Base-by-base conservation (phyloP, 768 basidiomycete species). In the Tulasnella sp. region DNA sequence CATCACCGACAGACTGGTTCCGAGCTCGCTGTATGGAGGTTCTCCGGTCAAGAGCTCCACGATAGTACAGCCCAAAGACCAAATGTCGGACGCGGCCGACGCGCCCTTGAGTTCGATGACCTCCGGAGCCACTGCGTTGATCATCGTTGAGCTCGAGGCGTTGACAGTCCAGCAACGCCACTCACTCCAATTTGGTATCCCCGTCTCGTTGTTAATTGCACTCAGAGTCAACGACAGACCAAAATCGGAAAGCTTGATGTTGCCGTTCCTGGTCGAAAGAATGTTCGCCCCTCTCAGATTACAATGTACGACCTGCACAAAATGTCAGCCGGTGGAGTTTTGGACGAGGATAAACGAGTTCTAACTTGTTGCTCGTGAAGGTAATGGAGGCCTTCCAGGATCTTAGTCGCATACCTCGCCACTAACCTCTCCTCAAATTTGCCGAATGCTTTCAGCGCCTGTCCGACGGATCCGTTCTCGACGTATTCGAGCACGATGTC, bases 251-350 rank as follows among this genome's bases (percentile, higher is more conserved):
- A 99, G 86, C 81, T 98, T 98, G 78, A 97, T 90, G 77, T 98
- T 97, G 52, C 95, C 96, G 67, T 89, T 95, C 86, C 98, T 98
- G 17, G 95, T 98, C 16, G 92, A 95, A 19, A 99, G 87, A 78
- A 99, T 97, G 79, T 98, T 99, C 26, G 96, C 96, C 0, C 96
- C 95, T 80, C 98, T 99, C 75, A 99, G 86, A 81, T 99, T 96
- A 79, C 96, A 97, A 79, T 99, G 96, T 7, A 98, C 95, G 73
- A 97, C 94, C 78, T 94, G 86, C 67, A 44, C 8, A 29, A 22
- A 44, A 40, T 1, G 76, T 67, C 64, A 16, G 6, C 68, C 8
- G n/a, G 39, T 14, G 26, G 14, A 26, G 12, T 71, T 17, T n/a
- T 62, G 7, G 59, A 14, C 5, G 52, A 35, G 8, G 62, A 36